These are phyloP conservation scores for Xylaria arbuscula DNA, from an alignment of 2,329 filamentous ascomycete genomes.

Conservation along the genomic window DNA sequence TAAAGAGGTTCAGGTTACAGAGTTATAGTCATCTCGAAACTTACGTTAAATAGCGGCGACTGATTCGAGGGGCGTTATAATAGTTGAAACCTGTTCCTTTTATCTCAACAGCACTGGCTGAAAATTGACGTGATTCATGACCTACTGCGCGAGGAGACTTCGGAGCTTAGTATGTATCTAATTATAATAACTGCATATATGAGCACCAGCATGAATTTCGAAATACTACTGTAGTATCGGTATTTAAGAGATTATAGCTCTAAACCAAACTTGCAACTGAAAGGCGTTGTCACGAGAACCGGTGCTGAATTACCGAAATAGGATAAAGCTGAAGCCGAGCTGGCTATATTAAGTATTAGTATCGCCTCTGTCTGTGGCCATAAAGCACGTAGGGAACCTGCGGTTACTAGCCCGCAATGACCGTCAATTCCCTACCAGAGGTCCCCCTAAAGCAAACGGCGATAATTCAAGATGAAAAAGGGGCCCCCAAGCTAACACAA, in stretches of 20 bases:
- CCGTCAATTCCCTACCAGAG: neutral
- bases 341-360: neutral
- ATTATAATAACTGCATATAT: no score
- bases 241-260: no score
- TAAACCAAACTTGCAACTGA: neutral
- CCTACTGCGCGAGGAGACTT: no score
- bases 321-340: no score
- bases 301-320: neutral
- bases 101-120: no score
- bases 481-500: neutral
- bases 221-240: no score
- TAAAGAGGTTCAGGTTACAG: neutral
- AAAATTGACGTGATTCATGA: no score
- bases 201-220: no score
- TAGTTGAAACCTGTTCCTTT: no score
- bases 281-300: neutral
- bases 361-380: neutral
- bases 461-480: slow-evolving; percentile 5
- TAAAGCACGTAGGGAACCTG: neutral
- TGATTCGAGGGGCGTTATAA: neutral
- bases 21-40: neutral
- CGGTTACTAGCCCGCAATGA: slow-evolving; percentile 1
- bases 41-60: neutral
- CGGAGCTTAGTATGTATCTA: no score
- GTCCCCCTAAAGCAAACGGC: neutral